phyloP scores from a whole-genome alignment of 108 stramenopile species.

The Stephanodiscus triporus region DNA sequence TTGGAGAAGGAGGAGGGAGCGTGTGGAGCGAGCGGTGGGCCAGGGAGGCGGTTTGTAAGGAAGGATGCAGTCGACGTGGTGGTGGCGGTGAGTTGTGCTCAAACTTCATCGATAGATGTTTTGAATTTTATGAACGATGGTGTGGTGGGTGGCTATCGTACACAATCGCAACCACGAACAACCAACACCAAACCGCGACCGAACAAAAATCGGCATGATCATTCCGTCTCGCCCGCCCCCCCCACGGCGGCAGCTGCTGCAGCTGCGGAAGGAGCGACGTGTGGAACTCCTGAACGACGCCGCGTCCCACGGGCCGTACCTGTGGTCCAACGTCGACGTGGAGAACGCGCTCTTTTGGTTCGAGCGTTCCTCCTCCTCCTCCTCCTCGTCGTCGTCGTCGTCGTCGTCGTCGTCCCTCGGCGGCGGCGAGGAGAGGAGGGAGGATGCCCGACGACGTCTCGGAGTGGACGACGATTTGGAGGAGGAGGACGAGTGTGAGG shows the following conservation, averaged over 20 bases:
- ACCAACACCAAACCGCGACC: no score
- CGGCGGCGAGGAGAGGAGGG: no score
- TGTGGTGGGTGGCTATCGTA: no score
- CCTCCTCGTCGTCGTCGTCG: neutral
- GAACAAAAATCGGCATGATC: neutral
- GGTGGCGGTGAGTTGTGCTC: no score
- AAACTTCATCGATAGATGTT: no score
- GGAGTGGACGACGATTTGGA: neutral
- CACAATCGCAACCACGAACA: no score
- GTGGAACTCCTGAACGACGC: conserved; percentile 18
- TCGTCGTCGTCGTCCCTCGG: conserved; percentile 1
- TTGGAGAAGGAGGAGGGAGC: no score
- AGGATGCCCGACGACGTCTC: neutral
- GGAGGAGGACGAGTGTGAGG: neutral
- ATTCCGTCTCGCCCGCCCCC: no score
- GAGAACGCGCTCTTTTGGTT: conserved; percentile 50
- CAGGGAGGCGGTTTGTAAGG: no score
- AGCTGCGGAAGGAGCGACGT: conserved; percentile 4
- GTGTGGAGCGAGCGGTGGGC: no score
- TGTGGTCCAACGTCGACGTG: conserved; percentile 40
- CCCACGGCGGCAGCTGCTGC: conserved; percentile 1
- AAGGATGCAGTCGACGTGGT: no score
- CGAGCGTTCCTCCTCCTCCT: neutral
- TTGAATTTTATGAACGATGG: no score
- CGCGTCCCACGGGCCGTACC: conserved; percentile 44